phyloP scores from a whole-genome alignment of 371 early-diverging fungal genomes.

The Choanephora cucurbitarum region DNA sequence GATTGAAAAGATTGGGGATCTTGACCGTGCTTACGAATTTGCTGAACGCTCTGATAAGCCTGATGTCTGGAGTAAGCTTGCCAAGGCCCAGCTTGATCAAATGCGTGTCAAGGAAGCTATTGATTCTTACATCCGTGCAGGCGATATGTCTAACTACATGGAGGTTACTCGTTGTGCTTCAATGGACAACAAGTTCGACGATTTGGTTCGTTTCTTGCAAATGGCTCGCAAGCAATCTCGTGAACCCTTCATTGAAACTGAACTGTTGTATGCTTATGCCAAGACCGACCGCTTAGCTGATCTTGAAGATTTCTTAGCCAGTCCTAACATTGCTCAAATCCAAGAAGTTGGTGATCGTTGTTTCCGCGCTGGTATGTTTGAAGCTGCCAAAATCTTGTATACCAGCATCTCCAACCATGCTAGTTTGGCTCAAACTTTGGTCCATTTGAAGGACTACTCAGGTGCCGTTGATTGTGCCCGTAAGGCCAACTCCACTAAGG shows the following conservation, averaged over 20 bases:
- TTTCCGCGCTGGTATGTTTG: slow-evolving; percentile 88
- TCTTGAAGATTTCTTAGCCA: slow-evolving; percentile 88
- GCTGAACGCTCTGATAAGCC: slow-evolving; percentile 89
- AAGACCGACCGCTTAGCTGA: slow-evolving; percentile 91
- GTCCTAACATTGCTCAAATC: slow-evolving; percentile 93
- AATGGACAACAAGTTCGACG: slow-evolving; percentile 86
- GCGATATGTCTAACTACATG: slow-evolving; percentile 86
- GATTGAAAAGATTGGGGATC: slow-evolving; percentile 86
- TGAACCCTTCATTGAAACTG: slow-evolving; percentile 92
- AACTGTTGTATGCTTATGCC: slow-evolving; percentile 92
- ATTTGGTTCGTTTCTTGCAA: slow-evolving; percentile 88
- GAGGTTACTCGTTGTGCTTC: slow-evolving; percentile 87
- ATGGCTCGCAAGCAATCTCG: slow-evolving; percentile 93
- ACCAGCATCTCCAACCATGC: slow-evolving; percentile 96
- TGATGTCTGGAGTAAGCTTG: slow-evolving; percentile 94
- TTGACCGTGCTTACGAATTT: slow-evolving; percentile 95
- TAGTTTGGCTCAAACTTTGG: slow-evolving; percentile 91
- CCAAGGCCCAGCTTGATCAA: slow-evolving; percentile 90
- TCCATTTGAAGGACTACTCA: slow-evolving; percentile 92
- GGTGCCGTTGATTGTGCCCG: slow-evolving; percentile 97
- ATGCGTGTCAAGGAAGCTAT: slow-evolving; percentile 93
- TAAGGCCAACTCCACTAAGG: slow-evolving; percentile 95
- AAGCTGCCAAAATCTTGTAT: slow-evolving; percentile 93
- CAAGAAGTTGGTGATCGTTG: slow-evolving; percentile 95
- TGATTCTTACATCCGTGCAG: slow-evolving; percentile 94